Evolutionary conservation across 441 rosid genomes (phyloP).

Genomic region (Manihot esculenta): DNA sequence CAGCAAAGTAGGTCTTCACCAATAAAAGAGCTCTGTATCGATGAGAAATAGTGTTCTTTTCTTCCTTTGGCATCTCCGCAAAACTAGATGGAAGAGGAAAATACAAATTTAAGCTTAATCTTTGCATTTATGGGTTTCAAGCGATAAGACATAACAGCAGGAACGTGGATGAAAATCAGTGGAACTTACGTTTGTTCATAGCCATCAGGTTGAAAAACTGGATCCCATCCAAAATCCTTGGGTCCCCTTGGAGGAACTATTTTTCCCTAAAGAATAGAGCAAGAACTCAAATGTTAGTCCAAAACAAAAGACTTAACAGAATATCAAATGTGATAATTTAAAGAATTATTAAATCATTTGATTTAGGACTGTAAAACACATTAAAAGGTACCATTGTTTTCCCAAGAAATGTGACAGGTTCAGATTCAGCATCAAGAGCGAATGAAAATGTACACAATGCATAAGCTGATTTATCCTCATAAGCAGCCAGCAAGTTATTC

Average conservation of each 20-base stretch:
- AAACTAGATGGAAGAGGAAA: slow-evolving; percentile 39
- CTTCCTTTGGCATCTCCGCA: slow-evolving; percentile 94
- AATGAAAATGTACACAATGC: slow-evolving; percentile 85
- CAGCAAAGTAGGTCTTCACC: slow-evolving; percentile 74
- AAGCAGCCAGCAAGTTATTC: slow-evolving; percentile 74
- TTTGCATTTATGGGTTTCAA: background rate
- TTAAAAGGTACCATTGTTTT: slow-evolving; percentile 60
- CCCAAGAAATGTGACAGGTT: slow-evolving; percentile 73
- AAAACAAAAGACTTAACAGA: background rate
- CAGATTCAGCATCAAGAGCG: slow-evolving; percentile 70
- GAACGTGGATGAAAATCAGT: slow-evolving; percentile 2
- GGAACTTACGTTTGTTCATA: slow-evolving; percentile 65
- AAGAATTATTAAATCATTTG: background rate
- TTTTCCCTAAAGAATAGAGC: slow-evolving; percentile 58
- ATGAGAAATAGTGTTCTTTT: slow-evolving; percentile 91
- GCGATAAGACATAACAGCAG: background rate
- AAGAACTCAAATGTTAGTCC: background rate
- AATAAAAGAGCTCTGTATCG: slow-evolving; percentile 69
- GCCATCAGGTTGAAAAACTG: slow-evolving; percentile 89
- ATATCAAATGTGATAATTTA: background rate
- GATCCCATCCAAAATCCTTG: slow-evolving; percentile 95
- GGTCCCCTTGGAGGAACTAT: slow-evolving; percentile 90
- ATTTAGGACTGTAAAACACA: background rate
- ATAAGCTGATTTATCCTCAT: slow-evolving; percentile 89
- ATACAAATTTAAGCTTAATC: background rate